These are phyloP conservation scores for Pythium dissimile DNA, from an alignment of 352 stramenopile species.

Conservation along the genomic window DNA sequence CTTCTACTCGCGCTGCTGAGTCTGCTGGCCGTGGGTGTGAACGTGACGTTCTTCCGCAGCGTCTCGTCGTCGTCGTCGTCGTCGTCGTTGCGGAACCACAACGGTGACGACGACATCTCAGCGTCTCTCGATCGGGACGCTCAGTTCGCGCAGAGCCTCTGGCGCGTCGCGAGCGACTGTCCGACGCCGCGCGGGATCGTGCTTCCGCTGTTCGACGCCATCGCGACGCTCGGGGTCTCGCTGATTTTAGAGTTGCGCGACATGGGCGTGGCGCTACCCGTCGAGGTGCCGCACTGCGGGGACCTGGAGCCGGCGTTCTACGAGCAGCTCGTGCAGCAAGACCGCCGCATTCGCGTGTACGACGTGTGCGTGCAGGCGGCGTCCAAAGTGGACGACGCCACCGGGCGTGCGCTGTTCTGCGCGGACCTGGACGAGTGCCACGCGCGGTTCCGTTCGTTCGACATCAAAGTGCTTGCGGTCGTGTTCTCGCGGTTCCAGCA, in stretches of 20 bases:
- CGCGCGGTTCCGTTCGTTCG: constrained; percentile 45
- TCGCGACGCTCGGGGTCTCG: constrained; percentile 48
- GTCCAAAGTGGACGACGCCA: constrained; percentile 17
- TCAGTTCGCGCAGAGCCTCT: constrained; percentile 7
- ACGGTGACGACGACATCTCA: neutral
- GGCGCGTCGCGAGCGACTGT: constrained; percentile 14
- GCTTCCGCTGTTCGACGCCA: constrained; percentile 54
- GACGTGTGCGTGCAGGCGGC: constrained; percentile 49
- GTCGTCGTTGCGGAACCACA: constrained; percentile 25
- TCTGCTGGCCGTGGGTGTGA: constrained; percentile 3
- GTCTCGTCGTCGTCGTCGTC: constrained; percentile 24
- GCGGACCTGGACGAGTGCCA: constrained; percentile 34
- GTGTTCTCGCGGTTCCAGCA: constrained; percentile 62
- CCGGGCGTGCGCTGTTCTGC: constrained; percentile 44
- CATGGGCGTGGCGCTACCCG: constrained; percentile 41
- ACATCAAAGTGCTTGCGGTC: constrained; percentile 59
- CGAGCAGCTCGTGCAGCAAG: constrained; percentile 26
- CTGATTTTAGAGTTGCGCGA: constrained; percentile 46
- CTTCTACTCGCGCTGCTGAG: neutral
- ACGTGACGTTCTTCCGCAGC: constrained; percentile 19
- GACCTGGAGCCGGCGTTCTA: constrained; percentile 40
- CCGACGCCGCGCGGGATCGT: constrained; percentile 43
- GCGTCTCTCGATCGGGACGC: constrained; percentile 16
- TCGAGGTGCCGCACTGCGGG: constrained; percentile 62
- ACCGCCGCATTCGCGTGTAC: constrained; percentile 51